Evolutionary conservation across 2,329 filamentous ascomycete species (phyloP).

Genomic region (Tolypocladium sp.): DNA sequence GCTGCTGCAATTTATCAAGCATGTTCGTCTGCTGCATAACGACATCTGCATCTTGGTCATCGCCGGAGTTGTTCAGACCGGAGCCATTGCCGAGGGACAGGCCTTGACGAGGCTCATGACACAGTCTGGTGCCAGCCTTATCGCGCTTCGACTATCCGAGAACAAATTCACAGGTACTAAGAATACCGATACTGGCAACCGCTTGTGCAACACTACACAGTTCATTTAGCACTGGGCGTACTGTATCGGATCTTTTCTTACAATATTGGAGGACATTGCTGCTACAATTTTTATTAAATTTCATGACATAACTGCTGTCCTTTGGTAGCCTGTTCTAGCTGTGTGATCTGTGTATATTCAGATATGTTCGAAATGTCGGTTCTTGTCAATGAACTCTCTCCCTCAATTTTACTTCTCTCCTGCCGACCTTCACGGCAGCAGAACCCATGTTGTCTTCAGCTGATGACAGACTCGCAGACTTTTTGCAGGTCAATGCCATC

Average conservation of each 20-base stretch:
- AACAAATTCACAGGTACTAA: constrained; percentile 46
- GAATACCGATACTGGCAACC: constrained; percentile 47
- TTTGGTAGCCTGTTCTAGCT: not conserved
- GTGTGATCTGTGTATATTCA: too few species aligned
- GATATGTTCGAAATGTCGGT: too few species aligned
- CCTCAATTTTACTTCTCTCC: too few species aligned
- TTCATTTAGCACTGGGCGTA: constrained; percentile 10
- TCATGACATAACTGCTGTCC: too few species aligned
- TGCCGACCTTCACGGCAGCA: too few species aligned
- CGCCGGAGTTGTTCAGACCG: constrained; percentile 43
- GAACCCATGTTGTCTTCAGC: too few species aligned
- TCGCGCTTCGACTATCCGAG: constrained; percentile 44
- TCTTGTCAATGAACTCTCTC: too few species aligned
- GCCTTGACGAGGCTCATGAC: constrained; percentile 9
- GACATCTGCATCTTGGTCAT: constrained; percentile 41
- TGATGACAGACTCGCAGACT: too few species aligned
- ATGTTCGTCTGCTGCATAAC: constrained; percentile 29
- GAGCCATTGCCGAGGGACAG: constrained; percentile 11
- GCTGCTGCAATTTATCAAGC: constrained; percentile 36
- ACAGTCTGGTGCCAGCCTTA: constrained; percentile 22
- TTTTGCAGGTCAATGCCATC: too few species aligned
- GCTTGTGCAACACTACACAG: constrained; percentile 49
- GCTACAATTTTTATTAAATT: too few species aligned
- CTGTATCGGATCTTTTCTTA: too few species aligned
- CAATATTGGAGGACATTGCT: too few species aligned